phyloP scores from a whole-genome alignment of 2,329 filamentous ascomycete species.

The Xylaria sp. region DNA sequence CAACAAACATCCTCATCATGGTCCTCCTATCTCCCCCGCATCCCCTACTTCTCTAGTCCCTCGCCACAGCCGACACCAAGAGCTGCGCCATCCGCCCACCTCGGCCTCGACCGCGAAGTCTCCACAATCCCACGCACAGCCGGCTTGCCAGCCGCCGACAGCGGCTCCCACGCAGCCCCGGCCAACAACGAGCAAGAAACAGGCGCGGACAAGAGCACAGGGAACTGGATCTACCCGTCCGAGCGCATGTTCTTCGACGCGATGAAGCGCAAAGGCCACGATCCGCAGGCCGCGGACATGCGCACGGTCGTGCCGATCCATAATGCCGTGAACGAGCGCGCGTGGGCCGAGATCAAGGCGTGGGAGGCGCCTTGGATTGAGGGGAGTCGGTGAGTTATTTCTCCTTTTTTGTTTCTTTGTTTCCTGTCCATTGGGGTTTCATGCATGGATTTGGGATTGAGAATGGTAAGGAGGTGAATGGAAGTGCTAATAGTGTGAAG shows the following conservation, averaged over 20 bases:
- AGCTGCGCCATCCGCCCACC: conserved; percentile 21
- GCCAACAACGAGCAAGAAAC: conserved; percentile 75
- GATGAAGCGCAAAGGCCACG: conserved; percentile 84
- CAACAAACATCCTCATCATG: conserved; percentile 39
- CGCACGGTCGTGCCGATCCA: conserved; percentile 91
- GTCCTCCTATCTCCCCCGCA: conserved; percentile 39
- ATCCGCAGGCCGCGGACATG: conserved; percentile 69
- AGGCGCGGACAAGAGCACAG: conserved; percentile 60
- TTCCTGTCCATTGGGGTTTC: too few relatives aligned
- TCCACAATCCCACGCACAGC: conserved; percentile 71
- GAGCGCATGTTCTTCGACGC: conserved; percentile 98
- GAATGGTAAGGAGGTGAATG: neutral
- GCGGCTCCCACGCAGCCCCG: conserved; percentile 11
- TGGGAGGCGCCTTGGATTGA: conserved; percentile 73
- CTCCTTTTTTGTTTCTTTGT: too few relatives aligned
- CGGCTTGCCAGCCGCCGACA: conserved; percentile 33
- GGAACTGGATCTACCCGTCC: conserved; percentile 96
- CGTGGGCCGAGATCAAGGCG: conserved; percentile 83
- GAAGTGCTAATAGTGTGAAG: conserved; percentile 32
- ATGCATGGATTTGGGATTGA: too few relatives aligned
- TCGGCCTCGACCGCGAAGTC: conserved; percentile 65
- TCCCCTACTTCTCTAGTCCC: conserved; percentile 36
- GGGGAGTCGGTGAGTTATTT: conserved; percentile 46
- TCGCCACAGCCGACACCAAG: conserved; percentile 7
- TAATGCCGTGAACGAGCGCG: conserved; percentile 95